These are phyloP conservation scores for Musa beccarii DNA, from an alignment of 176 grass and related monocot genomes.

Conservation along the genomic window DNA sequence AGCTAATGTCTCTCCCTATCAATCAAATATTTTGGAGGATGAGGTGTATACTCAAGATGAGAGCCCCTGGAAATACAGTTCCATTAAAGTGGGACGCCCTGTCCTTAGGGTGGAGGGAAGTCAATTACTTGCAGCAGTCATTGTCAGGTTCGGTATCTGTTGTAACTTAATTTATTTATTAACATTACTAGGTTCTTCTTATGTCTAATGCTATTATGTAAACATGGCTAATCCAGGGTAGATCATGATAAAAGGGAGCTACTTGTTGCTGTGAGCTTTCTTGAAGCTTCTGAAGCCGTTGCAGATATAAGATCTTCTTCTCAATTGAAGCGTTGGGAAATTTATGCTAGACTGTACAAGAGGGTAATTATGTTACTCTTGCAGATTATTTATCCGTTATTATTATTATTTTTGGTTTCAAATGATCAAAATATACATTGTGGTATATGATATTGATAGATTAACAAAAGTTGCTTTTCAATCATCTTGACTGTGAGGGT, in stretches of 20 bases:
- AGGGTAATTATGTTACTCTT: constrained; percentile 49
- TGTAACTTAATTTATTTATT: constrained; percentile 8
- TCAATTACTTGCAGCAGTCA: constrained; percentile 75
- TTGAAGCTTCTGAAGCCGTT: constrained; percentile 94
- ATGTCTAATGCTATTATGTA: background rate
- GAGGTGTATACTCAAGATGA: constrained; percentile 44
- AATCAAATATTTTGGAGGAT: constrained; percentile 61
- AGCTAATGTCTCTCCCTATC: constrained; percentile 32
- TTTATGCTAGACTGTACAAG: constrained; percentile 89
- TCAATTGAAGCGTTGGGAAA: constrained; percentile 79
- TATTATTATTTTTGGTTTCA: constrained; percentile 18
- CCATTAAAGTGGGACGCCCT: constrained; percentile 81
- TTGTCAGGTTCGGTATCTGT: constrained; percentile 53
- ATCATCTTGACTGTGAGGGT: too few relatives aligned
- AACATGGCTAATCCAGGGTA: constrained; percentile 48
- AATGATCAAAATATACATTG: constrained; percentile 4
- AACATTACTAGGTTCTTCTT: background rate
- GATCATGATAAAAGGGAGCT: constrained; percentile 83
- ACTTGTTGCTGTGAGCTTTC: constrained; percentile 88
- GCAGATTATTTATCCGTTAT: background rate
- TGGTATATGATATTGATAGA: background rate
- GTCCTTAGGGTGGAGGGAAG: constrained; percentile 80
- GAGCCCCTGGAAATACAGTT: constrained; percentile 63
- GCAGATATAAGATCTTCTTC: constrained; percentile 74
- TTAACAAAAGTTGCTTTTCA: too few relatives aligned